Conservation (phyloP, 2,329 filamentous ascomycete genomes). For the Fusarium clavum region DNA sequence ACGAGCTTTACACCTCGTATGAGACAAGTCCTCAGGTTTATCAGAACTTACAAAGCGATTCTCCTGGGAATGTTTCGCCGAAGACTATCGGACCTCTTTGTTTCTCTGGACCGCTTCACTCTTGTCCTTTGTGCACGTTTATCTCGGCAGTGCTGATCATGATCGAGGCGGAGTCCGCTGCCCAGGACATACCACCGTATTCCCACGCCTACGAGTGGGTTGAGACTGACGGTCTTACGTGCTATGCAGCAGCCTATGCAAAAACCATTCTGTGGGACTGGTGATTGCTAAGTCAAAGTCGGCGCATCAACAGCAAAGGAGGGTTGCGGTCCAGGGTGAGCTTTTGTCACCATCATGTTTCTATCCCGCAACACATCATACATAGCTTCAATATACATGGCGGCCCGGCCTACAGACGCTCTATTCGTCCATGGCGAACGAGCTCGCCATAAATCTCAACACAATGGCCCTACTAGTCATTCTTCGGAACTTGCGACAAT, state of each 20-base stretch:
- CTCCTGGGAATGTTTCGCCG: conserved; percentile 1
- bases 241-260: neutral
- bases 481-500: conserved; percentile 1
- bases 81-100: conserved; percentile 28
- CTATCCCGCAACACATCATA: neutral
- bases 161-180: neutral
- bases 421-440: neutral
- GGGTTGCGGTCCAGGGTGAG: neutral
- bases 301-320: neutral
- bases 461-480: neutral
- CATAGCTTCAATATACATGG: neutral
- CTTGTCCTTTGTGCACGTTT: neutral
- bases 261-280: neutral
- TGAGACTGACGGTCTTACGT: neutral
- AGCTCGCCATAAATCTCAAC: neutral
- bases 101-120: neutral
- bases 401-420: neutral
- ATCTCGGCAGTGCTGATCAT: neutral
- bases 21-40: conserved; percentile 4
- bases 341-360: neutral
- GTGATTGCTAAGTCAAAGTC: neutral
- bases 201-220: neutral
- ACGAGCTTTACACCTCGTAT: neutral
- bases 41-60: conserved; percentile 17
- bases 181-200: neutral